Evolutionary conservation across 2,329 filamentous ascomycete genomes (phyloP), one percentile per base, ranked within the genome.

Genomic region (Pseudogymnoascus sp.): DNA sequence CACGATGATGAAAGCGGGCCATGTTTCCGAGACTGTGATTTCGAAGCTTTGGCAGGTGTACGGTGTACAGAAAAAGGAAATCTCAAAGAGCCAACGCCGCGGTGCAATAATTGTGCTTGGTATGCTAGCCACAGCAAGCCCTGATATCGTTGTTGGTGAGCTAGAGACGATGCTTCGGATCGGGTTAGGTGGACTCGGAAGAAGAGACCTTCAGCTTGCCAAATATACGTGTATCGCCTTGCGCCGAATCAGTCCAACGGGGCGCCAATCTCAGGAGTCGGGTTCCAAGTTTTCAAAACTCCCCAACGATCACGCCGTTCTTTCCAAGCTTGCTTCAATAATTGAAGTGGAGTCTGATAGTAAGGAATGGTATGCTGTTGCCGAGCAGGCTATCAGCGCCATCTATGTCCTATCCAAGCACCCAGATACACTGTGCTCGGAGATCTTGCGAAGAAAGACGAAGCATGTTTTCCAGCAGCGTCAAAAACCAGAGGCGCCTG

Each of bases 11-110:
- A 96, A 93, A 76, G 88, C 88, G 38, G 91, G 91, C 13, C 84
- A 93, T 74, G 88, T 99, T 66, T 88, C 90, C 1, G 91, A 96
- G 19, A 79, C 89, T 1, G 93, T 99, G 60, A 83, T 97, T 59
- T 83, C 89, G 61, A 99, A 97, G 78, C 80, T 99, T 5, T 99
- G 96, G 95, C 92, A 96, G 72, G 93, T 99, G 2, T 99, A 99
- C 72, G 91, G 93, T 40, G 88, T 97, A 50, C 93, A 96, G 72
- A 95, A 88, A 77, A 88, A 90, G 65, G 93, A 97, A 64, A 97
- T 97, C 50, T 97, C 95, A 0, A 89, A 87, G 70, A 93, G 87
- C 1, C 95, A 97, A 75, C 85, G 95, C 66, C 85, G 95, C 46
- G 95, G 95, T 26, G 88, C 95, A 60, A 97, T 99, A 73, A 97